Percentiles rank a stretch among this genome's conserved stretches.
Conservation (phyloP, 1,284 basidiomycete genomes). For the Melanopsichium pennsylvanicum region DNA sequence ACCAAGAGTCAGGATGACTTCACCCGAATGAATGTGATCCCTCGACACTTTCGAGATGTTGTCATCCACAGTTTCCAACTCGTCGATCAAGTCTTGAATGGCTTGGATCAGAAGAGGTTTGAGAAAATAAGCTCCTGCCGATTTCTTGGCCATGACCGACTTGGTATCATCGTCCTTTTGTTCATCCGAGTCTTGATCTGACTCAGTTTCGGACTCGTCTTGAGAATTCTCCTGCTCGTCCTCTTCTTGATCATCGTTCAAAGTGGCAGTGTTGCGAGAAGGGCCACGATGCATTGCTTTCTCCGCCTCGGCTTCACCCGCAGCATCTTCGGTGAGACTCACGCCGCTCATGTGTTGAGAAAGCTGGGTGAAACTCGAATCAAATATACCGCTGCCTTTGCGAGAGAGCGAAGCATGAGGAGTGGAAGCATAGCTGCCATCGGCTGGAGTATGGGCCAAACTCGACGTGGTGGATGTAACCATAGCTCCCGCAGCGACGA, state of each 20-base stretch:
- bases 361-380: slow-evolving; percentile 16
- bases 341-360: slow-evolving; percentile 13
- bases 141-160: slow-evolving; percentile 5
- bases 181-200: too few relatives aligned
- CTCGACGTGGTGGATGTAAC: slow-evolving; percentile 17
- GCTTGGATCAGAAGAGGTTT: slow-evolving; percentile 68
- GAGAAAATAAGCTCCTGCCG: slow-evolving; percentile 54
- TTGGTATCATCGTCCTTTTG: slow-evolving; percentile 31
- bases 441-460: slow-evolving; percentile 27
- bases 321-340: slow-evolving; percentile 26
- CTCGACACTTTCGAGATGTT: slow-evolving; percentile 91
- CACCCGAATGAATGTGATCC: slow-evolving; percentile 96
- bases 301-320: slow-evolving; percentile 38
- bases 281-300: slow-evolving; percentile 10
- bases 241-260: slow-evolving; percentile 1
- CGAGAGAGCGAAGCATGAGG: slow-evolving; percentile 33
- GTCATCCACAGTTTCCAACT: slow-evolving; percentile 93
- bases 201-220: too few relatives aligned
- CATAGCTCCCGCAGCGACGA: slow-evolving; percentile 56
- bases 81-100: slow-evolving; percentile 81
- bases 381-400: slow-evolving; percentile 37
- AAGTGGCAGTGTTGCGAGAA: background rate
- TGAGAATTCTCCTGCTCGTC: background rate
- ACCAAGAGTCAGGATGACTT: slow-evolving; percentile 95
- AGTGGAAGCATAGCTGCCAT: slow-evolving; percentile 30